Conservation (phyloP, 345 rosid species). For the Turritis glabra region DNA sequence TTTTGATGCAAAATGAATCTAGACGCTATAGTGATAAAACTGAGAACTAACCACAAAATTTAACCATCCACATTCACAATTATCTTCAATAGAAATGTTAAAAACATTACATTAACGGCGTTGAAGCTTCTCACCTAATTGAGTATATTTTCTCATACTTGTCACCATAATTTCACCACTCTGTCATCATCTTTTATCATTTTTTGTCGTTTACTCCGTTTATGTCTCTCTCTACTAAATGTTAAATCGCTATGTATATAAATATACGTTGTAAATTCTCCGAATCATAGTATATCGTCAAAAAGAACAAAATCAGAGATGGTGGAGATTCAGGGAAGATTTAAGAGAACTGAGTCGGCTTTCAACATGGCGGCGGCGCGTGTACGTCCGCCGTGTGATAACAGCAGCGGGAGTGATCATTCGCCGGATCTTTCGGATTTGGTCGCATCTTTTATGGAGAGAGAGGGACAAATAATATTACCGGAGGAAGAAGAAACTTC, state of each 20-base stretch:
- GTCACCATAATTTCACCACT: constrained; percentile 37
- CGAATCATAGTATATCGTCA: constrained; percentile 4
- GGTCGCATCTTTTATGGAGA: constrained; percentile 73
- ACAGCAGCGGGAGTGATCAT: constrained; percentile 74
- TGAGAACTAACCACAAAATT: too few relatives aligned
- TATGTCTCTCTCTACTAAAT: neutral
- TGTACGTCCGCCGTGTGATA: constrained; percentile 44
- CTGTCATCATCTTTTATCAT: constrained; percentile 30
- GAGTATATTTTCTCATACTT: neutral
- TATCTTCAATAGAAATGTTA: neutral
- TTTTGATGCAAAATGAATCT: neutral
- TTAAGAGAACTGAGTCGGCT: constrained; percentile 46
- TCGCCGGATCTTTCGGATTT: constrained; percentile 65
- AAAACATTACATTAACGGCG: neutral
- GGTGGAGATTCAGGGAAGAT: constrained; percentile 41
- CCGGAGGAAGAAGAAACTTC: constrained; percentile 7
- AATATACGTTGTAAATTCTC: constrained; percentile 18
- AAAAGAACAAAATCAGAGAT: constrained; percentile 10
- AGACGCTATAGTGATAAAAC: neutral
- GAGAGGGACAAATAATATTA: constrained; percentile 29
- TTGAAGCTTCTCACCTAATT: neutral
- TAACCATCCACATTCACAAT: neutral
- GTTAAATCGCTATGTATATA: neutral
- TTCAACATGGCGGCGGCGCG: constrained; percentile 42
- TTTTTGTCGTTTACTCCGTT: constrained; percentile 33